Percentiles rank a stretch among this genome's conserved stretches.
Conservation (phyloP, 495 filamentous ascomycete species). For the Bacidia rubella region DNA sequence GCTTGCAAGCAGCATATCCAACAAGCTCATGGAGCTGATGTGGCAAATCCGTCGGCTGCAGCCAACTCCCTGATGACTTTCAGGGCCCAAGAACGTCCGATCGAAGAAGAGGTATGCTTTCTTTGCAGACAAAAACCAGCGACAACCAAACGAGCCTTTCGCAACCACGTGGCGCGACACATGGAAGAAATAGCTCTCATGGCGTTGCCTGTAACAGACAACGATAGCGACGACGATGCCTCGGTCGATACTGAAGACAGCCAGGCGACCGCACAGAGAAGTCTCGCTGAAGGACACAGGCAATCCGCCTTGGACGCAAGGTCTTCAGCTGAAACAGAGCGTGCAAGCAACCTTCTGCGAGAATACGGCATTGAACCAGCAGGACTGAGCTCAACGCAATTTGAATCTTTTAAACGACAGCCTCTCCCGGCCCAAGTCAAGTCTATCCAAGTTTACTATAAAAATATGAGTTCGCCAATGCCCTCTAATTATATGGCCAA, state of each 20-base stretch:
- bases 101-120: conserved; percentile 10
- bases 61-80: background rate
- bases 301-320: no score
- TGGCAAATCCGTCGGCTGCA: background rate
- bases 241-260: background rate
- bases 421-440: no score
- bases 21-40: background rate
- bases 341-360: no score
- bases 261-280: no score
- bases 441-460: no score
- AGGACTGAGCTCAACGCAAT: no score
- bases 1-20: conserved; percentile 9
- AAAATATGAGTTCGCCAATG: no score
- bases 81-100: background rate
- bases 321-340: no score
- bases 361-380: no score
- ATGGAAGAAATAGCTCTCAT: conserved; percentile 18
- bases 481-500: no score
- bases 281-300: background rate
- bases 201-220: conserved; percentile 3
- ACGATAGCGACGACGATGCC: conserved; percentile 7
- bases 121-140: conserved; percentile 6
- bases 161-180: conserved; percentile 12
- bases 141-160: conserved; percentile 7
- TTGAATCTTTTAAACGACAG: no score